Conservation (phyloP, 176 grass and related monocot genomes). For the Alloteropsis semialata region DNA sequence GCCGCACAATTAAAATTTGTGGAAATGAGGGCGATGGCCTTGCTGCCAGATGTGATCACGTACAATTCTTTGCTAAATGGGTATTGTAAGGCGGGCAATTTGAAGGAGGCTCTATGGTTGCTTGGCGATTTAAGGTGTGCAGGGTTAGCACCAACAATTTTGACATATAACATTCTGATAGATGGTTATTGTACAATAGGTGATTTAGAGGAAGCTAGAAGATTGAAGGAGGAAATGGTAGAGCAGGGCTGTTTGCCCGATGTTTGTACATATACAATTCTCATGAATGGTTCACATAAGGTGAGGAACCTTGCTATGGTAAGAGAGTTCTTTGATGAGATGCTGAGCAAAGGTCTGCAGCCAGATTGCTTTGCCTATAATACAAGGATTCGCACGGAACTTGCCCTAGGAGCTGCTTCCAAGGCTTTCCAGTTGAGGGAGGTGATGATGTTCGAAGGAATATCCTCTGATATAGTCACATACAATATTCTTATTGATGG, state of each 20-base stretch:
- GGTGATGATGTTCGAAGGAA: constrained; percentile 50
- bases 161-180: constrained; percentile 70
- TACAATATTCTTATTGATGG: constrained; percentile 86
- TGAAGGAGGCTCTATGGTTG: constrained; percentile 51
- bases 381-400: constrained; percentile 41
- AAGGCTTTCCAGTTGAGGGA: constrained; percentile 56
- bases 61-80: constrained; percentile 64
- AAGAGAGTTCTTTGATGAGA: constrained; percentile 60
- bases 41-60: constrained; percentile 39
- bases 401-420: constrained; percentile 44
- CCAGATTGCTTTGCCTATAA: constrained; percentile 59
- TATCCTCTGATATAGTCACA: constrained; percentile 55
- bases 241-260: constrained; percentile 35
- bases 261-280: constrained; percentile 71
- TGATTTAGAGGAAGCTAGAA: constrained; percentile 44
- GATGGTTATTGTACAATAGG: constrained; percentile 61
- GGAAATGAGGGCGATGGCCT: constrained; percentile 58
- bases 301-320: constrained; percentile 44
- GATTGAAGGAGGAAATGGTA: constrained; percentile 61
- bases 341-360: constrained; percentile 47
- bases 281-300: constrained; percentile 64
- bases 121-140: constrained; percentile 49
- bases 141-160: constrained; percentile 45
- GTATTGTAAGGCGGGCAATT: constrained; percentile 42
- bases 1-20: constrained; percentile 41